Conservation (phyloP, 2,329 filamentous ascomycete species). For the Alternaria longipes region DNA sequence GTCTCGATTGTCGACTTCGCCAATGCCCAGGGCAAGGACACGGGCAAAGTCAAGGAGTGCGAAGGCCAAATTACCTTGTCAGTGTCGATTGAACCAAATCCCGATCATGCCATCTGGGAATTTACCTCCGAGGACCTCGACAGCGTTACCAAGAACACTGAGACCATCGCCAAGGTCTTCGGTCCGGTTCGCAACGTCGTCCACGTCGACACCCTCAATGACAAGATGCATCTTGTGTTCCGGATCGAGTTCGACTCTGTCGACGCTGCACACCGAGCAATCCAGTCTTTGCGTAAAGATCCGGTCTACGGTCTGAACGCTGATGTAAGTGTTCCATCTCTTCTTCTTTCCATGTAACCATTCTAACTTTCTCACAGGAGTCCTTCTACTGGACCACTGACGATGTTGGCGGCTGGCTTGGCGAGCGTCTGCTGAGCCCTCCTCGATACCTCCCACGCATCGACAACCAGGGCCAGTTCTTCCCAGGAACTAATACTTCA, state of each 20-base stretch:
- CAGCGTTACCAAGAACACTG: slow-evolving; percentile 23
- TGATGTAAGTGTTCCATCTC: slow-evolving; percentile 23
- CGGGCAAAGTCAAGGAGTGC: slow-evolving; percentile 33
- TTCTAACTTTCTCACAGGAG: slow-evolving; percentile 34
- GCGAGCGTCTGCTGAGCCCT: slow-evolving; percentile 28
- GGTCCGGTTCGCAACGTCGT: slow-evolving; percentile 30
- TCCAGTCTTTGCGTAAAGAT: slow-evolving; percentile 27
- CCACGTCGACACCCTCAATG: slow-evolving; percentile 29
- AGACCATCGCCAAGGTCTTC: slow-evolving; percentile 26
- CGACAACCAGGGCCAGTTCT: slow-evolving; percentile 34
- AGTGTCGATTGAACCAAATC: slow-evolving; percentile 28
- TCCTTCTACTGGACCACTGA: slow-evolving; percentile 32
- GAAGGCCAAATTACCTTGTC: slow-evolving; percentile 46
- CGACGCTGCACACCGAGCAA: slow-evolving; percentile 38
- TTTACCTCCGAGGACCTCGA: slow-evolving; percentile 28
- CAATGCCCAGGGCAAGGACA: slow-evolving; percentile 38
- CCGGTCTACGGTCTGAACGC: slow-evolving; percentile 22
- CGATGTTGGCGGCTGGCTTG: slow-evolving; percentile 29
- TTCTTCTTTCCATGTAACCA: background rate
- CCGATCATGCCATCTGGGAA: slow-evolving; percentile 18
- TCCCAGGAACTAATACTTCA: slow-evolving; percentile 25
- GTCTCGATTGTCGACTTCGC: slow-evolving; percentile 37
- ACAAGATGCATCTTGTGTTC: slow-evolving; percentile 30
- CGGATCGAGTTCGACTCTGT: slow-evolving; percentile 46
- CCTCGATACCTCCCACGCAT: slow-evolving; percentile 31